Evolutionary conservation across 108 stramenopile species (phyloP).

Genomic region (Chaetoceros muelleri): DNA sequence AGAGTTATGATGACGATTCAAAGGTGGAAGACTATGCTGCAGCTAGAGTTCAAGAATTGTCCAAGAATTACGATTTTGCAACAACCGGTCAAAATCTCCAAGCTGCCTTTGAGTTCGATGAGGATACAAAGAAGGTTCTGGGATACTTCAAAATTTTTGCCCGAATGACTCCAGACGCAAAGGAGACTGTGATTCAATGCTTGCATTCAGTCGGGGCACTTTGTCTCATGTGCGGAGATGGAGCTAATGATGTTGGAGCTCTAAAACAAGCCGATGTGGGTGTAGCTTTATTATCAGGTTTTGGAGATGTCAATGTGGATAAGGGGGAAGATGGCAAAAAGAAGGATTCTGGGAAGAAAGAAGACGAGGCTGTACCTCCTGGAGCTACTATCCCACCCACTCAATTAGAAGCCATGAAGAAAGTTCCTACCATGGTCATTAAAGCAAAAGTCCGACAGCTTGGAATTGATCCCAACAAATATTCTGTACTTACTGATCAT

Average conservation of each 20-base stretch:
- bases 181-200: slow-evolving; percentile 88
- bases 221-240: slow-evolving; percentile 96
- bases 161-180: slow-evolving; percentile 94
- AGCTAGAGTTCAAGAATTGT: slow-evolving; percentile 45
- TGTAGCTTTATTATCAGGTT: slow-evolving; percentile 87
- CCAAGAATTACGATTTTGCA: slow-evolving; percentile 68
- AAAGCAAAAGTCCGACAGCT: slow-evolving; percentile 53
- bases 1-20: slow-evolving; percentile 73
- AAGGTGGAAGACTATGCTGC: slow-evolving; percentile 42
- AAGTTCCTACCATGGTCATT: slow-evolving; percentile 36
- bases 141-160: slow-evolving; percentile 89
- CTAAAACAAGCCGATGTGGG: slow-evolving; percentile 92
- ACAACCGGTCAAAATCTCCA: slow-evolving; percentile 72
- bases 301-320: slow-evolving; percentile 90
- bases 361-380: slow-evolving; percentile 3
- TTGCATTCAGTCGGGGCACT: slow-evolving; percentile 71
- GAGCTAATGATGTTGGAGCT: slow-evolving; percentile 92
- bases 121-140: slow-evolving; percentile 50
- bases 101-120: slow-evolving; percentile 64
- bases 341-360: slow-evolving; percentile 16
- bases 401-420: slow-evolving; percentile 39
- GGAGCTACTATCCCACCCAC: slow-evolving; percentile 5
- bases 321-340: slow-evolving; percentile 56
- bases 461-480: slow-evolving; percentile 72
- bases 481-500: slow-evolving; percentile 70